Percentiles rank a stretch among this genome's conserved stretches.
Evolutionary conservation across 805 yeast genomes (phyloP).

Genomic region (Metschnikowia gelsemii): DNA sequence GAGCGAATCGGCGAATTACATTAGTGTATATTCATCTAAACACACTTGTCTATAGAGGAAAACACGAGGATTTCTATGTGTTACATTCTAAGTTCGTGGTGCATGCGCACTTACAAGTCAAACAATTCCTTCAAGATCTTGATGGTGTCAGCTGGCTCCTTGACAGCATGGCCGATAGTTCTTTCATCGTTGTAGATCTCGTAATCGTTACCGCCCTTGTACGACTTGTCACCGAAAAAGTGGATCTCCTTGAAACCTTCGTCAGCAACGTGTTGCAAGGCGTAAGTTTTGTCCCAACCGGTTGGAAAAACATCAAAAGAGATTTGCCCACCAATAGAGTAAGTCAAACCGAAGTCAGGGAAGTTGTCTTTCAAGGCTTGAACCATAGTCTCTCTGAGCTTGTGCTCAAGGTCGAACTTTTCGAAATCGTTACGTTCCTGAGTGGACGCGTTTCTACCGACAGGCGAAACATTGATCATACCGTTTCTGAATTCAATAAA

Average conservation of each 20-base stretch:
- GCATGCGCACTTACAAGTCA: conserved; percentile 37
- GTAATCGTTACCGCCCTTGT: conserved; percentile 97
- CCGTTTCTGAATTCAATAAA: conserved; percentile 99
- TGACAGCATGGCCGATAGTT: conserved; percentile 94
- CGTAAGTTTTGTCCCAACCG: conserved; percentile 99
- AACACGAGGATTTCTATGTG: background rate
- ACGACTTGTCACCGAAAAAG: conserved; percentile 98
- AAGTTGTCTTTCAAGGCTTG: conserved; percentile 79
- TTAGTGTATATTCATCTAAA: background rate
- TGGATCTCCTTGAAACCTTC: conserved; percentile 88
- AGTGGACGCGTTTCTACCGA: conserved; percentile 97
- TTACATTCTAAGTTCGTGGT: background rate
- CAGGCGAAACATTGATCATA: conserved; percentile 96
- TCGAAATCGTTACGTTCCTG: conserved; percentile 93
- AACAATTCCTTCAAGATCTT: conserved; percentile 82
- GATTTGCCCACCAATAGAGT: conserved; percentile 99
- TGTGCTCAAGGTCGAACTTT: conserved; percentile 73
- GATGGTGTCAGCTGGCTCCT: conserved; percentile 85
- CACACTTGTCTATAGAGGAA: conserved; percentile 10
- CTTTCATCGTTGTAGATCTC: conserved; percentile 91
- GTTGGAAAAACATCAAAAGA: conserved; percentile 99
- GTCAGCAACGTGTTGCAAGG: conserved; percentile 84
- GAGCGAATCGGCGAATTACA: conserved; percentile 1
- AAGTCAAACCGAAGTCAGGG: conserved; percentile 82
- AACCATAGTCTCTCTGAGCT: conserved; percentile 83